Conservation (phyloP, 306 rosid genomes). For the Abrus pulchellus region DNA sequence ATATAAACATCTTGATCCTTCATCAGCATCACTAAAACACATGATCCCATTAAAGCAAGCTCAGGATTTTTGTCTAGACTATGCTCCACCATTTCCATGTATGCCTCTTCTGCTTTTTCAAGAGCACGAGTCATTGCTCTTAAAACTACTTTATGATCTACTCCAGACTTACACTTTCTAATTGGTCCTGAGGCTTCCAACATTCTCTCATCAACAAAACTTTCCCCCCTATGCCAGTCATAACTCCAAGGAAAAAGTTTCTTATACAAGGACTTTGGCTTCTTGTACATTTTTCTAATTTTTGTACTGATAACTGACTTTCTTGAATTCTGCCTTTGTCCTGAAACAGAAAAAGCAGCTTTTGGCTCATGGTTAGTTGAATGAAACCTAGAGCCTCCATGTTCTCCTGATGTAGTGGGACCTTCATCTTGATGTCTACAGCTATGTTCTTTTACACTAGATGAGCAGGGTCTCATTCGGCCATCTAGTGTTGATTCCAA, state of each 20-base stretch:
- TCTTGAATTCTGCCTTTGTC: conserved; percentile 53
- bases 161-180: conserved; percentile 71
- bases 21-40: conserved; percentile 80
- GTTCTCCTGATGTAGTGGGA: conserved; percentile 71
- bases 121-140: conserved; percentile 77
- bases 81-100: conserved; percentile 69
- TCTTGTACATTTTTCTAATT: conserved; percentile 66
- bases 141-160: conserved; percentile 68
- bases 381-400: conserved; percentile 48
- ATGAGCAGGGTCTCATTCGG: conserved; percentile 44
- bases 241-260: conserved; percentile 75
- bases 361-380: conserved; percentile 45
- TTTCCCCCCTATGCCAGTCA: conserved; percentile 75
- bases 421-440: conserved; percentile 55
- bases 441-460: conserved; percentile 45
- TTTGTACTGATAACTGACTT: conserved; percentile 58
- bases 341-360: conserved; percentile 53
- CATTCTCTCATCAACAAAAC: conserved; percentile 53
- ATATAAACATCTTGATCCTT: conserved; percentile 83
- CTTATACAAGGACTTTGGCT: conserved; percentile 65
- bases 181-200: conserved; percentile 58
- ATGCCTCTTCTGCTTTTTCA: conserved; percentile 69
- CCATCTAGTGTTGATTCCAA: conserved; percentile 48
- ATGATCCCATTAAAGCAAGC: conserved; percentile 79
- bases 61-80: conserved; percentile 71